Base-by-base conservation (phyloP, 2,329 filamentous ascomycete genomes). In the Talaromyces sp. region DNA sequence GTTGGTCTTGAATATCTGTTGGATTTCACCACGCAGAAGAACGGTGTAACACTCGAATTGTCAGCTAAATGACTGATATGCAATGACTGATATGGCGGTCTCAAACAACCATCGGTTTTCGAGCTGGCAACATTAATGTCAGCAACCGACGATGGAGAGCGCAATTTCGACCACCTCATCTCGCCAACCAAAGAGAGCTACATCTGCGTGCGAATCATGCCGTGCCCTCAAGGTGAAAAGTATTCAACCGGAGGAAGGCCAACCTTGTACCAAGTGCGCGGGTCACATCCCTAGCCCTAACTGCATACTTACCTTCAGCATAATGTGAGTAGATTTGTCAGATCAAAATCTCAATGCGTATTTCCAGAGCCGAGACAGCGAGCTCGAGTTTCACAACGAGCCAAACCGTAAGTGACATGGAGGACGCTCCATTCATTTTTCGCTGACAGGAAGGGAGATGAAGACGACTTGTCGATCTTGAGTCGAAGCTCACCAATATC, bases 141-240 rank as follows among this genome's bases (percentile, higher is more conserved):
- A 56, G 31, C 13, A 56, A 56, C 5, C 15, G 53, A 56, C n/a
- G 10, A 56, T 56, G n/a, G n/a, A 22, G 3, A 36, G 38, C 8
- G 29, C 51, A 56, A 36, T 13, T n/a, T 5, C 29, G 10, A 25
- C 27, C n/a, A 65, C 69, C 61, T 65, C 65, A 65, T 65, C 69
- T 63, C 51, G 13, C 63, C 56, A 58, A 49, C 63, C 25, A 54
- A 68, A 64, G 59, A 67, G 63, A 56, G 40, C 59, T 34, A 36
- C 53, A 36, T 54, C 34, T n/a, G 70, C 70, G 27, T 71, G 70
- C 54, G 67, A 70, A 64, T 66, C 66, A 69, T 71, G 69, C 59
- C 68, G 69, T 51, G 63, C 63, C 6, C 64, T 70, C 40, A 71
- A 71, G 60, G 66, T 70, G 25, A 69, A 66, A 68, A 68, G 66